A percentile compares a stretch with the other conserved stretches of the same genome.
phyloP scores from a whole-genome alignment of 495 filamentous ascomycete species.

The Cryomyces minteri region DNA sequence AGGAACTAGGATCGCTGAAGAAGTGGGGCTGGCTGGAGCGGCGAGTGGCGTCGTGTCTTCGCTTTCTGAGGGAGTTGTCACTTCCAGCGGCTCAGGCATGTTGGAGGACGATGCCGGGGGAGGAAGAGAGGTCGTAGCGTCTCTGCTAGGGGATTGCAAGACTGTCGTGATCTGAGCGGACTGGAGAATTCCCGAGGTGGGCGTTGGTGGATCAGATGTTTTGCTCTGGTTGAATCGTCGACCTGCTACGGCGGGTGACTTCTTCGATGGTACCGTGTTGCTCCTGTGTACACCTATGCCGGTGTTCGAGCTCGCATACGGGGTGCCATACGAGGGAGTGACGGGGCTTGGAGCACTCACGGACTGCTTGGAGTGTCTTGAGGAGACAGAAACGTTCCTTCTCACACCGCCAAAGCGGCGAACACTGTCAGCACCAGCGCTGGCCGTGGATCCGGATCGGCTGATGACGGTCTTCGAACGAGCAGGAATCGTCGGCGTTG shows the following conservation, averaged over 20 bases:
- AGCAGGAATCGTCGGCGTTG: slow-evolving; percentile 33
- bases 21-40: too few relatives aligned
- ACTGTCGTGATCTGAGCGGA: too few relatives aligned
- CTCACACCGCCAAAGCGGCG: slow-evolving; percentile 60
- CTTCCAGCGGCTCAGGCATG: too few relatives aligned
- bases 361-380: slow-evolving; percentile 53
- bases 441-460: slow-evolving; percentile 72
- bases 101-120: too few relatives aligned
- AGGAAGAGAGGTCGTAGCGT: too few relatives aligned
- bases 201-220: slow-evolving; percentile 20
- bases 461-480: slow-evolving; percentile 36
- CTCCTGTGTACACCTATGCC: slow-evolving; percentile 63
- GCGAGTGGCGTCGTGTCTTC: too few relatives aligned
- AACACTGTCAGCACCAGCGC: slow-evolving; percentile 69
- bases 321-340: slow-evolving; percentile 40
- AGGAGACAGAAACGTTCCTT: slow-evolving; percentile 60
- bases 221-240: slow-evolving; percentile 33
- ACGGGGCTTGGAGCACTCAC: slow-evolving; percentile 51
- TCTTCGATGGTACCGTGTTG: slow-evolving; percentile 91
- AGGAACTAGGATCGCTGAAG: too few relatives aligned
- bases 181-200: slow-evolving; percentile 1
- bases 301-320: slow-evolving; percentile 20
- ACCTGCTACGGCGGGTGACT: slow-evolving; percentile 50
- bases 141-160: too few relatives aligned
- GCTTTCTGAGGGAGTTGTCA: too few relatives aligned